Base-by-base conservation (phyloP, 2,329 filamentous ascomycete species). In the Huntiella moniliformis region DNA sequence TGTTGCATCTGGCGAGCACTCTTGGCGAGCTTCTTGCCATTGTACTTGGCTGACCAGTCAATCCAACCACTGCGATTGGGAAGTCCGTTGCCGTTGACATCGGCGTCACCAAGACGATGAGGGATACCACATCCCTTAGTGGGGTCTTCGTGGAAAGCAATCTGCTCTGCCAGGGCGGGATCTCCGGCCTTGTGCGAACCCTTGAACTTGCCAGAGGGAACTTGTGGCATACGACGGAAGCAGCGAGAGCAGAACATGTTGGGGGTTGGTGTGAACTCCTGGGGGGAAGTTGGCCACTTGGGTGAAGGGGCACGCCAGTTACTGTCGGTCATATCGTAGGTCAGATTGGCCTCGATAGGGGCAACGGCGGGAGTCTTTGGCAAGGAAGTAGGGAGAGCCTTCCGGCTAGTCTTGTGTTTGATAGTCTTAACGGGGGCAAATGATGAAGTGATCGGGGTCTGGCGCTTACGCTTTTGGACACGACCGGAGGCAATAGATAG, bases 31-130 rank as follows among this genome's bases (percentile, higher is more conserved):
- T 44, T 46, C 31, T 39, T 48, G 13, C 37, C 41, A n/a, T 39
- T 38, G 43, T 46, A 46, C 13, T 38, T 40, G n/a, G 39, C 39
- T 13, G 39, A 43, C 18, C 45, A 43, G 16, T 48, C 46, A 11
- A 51, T 39, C 49, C 46, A 51, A 32, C 49, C 49, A 38, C 46
- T 47, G 5, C 33, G 41, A 22, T 51, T 49, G n/a, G 49, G 49
- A 6, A 51, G 34, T 8, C 47, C 42, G 34, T 42, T 18, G 10
- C 46, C 49, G n/a, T 44, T 18, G 16, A 45, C 10, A 11, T 47
- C 37, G 5, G 45, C 41, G 15, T 39, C 32, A 17, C 49, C 49
- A 8, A 42, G 44, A 3, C 44, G 46, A 31, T 47, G 40, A 12
- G 43, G 43, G 36, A 51, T 51, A 11, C 49, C 45, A 15, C 49